Evolutionary conservation across 176 grass and related monocot genomes (phyloP), one percentile per base, ranked within the genome.

Genomic region (Eremochloa ophiuroides): DNA sequence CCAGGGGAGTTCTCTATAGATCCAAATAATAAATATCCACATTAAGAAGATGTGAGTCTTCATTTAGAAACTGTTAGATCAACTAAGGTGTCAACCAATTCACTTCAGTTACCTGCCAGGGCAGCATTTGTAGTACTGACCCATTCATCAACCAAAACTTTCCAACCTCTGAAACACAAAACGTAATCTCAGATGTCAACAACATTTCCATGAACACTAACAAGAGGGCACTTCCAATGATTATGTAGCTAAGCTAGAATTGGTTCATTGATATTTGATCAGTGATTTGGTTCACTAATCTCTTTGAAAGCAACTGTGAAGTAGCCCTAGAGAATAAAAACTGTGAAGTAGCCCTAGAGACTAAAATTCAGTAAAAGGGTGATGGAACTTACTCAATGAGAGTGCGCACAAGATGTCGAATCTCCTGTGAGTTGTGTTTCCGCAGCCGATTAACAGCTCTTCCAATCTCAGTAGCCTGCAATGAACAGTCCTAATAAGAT

Each of bases 141-240:
- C 95, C 95, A 97, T 40, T 94, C 89, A 89, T 97, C 95, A 58
- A 97, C 95, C 82, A 92, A 86, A 41, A 76, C 74, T 88, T 97
- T 97, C 95, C 95, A 97, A 73, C 74, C 88, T 69, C 95, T 97
- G 87, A 86, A 83, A 79, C 16, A 75, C 20, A 88, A 60, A 58
- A 16, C 11, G 28, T 6, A 83, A 82, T 64, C 10, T n/a, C 38
- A 79, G 10, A 26, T 66, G 26, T 79, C 68, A 90, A 69, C 62
- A 79, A 79, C 46, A 10, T 66, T 62, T 82, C 42, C 30, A 34
- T 11, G 16, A 48, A 55, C 59, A 31, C 11, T 77, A 66, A 37
- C 22, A 82, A 42, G 4, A 67, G 22, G 13, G 22, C 11, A 66
- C 25, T 80, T 67, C 22, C 14, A 58, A 64, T 44, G 11, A 78